Evolutionary conservation across 139 green algal species (phyloP).

Genomic region (Asterochloris sp.): DNA sequence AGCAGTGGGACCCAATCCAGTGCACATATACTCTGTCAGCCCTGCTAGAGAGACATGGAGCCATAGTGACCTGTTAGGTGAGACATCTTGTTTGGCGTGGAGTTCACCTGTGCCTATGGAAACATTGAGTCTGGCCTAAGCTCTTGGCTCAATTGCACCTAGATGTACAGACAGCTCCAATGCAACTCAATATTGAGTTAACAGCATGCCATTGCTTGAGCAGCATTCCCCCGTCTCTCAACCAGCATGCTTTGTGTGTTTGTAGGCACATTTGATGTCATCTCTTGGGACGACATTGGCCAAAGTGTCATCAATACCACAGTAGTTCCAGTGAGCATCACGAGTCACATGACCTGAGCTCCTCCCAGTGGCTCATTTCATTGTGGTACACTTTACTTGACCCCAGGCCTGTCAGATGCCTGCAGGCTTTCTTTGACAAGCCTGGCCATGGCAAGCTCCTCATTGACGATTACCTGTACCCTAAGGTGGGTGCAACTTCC

Average conservation of each 20-base stretch:
- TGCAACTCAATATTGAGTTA: too few species aligned
- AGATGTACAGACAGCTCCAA: too few species aligned
- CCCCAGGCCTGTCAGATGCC: background rate
- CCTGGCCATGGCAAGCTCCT: conserved; percentile 19
- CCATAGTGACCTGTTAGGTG: background rate
- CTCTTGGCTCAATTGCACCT: too few species aligned
- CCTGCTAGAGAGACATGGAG: conserved; percentile 3
- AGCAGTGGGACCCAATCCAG: background rate
- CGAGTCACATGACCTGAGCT: background rate
- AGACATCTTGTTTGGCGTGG: too few species aligned
- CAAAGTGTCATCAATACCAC: background rate
- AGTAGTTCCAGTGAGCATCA: conserved; percentile 1
- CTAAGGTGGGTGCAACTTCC: background rate
- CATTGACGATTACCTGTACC: conserved; percentile 16
- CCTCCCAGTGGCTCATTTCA: background rate
- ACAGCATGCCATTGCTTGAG: too few species aligned
- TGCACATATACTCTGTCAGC: conserved; percentile 4
- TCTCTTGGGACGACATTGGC: background rate
- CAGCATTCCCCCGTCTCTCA: too few species aligned
- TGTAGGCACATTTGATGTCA: conserved; percentile 14
- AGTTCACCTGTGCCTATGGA: too few species aligned
- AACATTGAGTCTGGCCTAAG: too few species aligned
- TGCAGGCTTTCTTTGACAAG: conserved; percentile 4
- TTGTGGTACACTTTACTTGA: background rate
- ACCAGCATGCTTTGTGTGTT: too few species aligned